phyloP scores from a whole-genome alignment of 1,284 basidiomycete species.

The Gomphus bonarii region DNA sequence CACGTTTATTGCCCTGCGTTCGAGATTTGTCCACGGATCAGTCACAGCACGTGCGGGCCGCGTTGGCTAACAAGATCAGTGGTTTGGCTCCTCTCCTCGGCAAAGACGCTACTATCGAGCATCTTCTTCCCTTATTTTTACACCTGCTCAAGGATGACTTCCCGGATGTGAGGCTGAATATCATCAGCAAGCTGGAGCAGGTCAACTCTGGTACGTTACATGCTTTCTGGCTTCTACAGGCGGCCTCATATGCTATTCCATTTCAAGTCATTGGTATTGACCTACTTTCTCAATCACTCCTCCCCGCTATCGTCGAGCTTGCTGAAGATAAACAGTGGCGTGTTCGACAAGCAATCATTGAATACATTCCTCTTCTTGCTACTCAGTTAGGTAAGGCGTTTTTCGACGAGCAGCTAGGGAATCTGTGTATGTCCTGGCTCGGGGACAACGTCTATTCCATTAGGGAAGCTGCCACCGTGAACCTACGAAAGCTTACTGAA shows the following conservation, averaged over 20 bases:
- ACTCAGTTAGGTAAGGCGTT: constrained; percentile 95
- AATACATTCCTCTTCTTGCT: constrained; percentile 93
- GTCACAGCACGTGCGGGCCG: constrained; percentile 96
- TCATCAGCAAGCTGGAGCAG: constrained; percentile 97
- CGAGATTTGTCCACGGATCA: constrained; percentile 89
- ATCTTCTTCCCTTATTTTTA: constrained; percentile 93
- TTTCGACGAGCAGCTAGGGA: constrained; percentile 96
- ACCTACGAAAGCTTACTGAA: constrained; percentile 95
- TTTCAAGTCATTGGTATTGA: constrained; percentile 91
- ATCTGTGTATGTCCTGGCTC: constrained; percentile 98
- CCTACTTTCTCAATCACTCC: constrained; percentile 86
- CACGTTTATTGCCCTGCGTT: constrained; percentile 92
- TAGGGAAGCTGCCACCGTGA: constrained; percentile 93
- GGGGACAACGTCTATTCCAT: constrained; percentile 99
- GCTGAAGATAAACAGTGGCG: constrained; percentile 99
- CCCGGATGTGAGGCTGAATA: constrained; percentile 94
- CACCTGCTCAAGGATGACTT: constrained; percentile 98
- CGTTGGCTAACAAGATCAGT: constrained; percentile 93
- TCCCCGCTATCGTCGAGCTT: constrained; percentile 96
- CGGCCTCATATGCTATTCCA: not conserved
- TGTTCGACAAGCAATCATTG: constrained; percentile 98
- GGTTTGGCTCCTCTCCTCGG: constrained; percentile 95
- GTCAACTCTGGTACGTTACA: constrained; percentile 76
- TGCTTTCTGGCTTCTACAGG: not conserved
- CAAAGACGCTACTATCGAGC: constrained; percentile 92